phyloP scores from a whole-genome alignment of 306 rosid species.

The Canavalia ensiformis region DNA sequence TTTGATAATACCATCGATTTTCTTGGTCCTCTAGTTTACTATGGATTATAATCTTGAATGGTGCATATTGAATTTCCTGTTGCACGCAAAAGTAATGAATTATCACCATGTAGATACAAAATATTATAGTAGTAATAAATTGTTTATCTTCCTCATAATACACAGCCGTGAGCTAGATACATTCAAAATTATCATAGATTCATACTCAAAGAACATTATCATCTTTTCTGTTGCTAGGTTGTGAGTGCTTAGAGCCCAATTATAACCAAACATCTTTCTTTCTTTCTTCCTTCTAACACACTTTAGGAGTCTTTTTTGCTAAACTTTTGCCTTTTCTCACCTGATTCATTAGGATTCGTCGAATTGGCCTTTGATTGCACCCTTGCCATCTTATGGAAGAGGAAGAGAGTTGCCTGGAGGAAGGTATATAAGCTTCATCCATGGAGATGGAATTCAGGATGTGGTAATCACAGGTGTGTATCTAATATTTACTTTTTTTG shows the following conservation, averaged over 20 bases:
- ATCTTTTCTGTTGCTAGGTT: not conserved
- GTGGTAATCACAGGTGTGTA: slow-evolving; percentile 85
- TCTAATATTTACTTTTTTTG: not conserved
- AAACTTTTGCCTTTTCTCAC: slow-evolving; percentile 16
- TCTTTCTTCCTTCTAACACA: not conserved
- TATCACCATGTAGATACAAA: too few species aligned
- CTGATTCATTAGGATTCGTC: slow-evolving; percentile 64
- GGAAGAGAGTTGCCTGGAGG: slow-evolving; percentile 95
- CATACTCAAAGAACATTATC: not conserved
- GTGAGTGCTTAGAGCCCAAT: not conserved
- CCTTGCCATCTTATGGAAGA: slow-evolving; percentile 94
- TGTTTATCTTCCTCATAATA: too few species aligned
- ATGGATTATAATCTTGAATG: too few species aligned
- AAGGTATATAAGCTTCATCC: slow-evolving; percentile 85
- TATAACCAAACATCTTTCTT: not conserved
- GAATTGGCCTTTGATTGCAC: slow-evolving; percentile 88
- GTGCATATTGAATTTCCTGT: too few species aligned
- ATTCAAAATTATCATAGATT: not conserved
- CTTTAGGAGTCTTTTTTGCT: not conserved
- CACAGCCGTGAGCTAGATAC: too few species aligned
- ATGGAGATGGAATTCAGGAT: slow-evolving; percentile 75
- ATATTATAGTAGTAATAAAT: too few species aligned
- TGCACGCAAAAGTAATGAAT: too few species aligned
- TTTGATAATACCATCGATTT: too few species aligned
- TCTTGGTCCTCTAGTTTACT: too few species aligned